Evolutionary conservation across 352 stramenopile genomes (phyloP).

Genomic region (Pythium oligandrum): DNA sequence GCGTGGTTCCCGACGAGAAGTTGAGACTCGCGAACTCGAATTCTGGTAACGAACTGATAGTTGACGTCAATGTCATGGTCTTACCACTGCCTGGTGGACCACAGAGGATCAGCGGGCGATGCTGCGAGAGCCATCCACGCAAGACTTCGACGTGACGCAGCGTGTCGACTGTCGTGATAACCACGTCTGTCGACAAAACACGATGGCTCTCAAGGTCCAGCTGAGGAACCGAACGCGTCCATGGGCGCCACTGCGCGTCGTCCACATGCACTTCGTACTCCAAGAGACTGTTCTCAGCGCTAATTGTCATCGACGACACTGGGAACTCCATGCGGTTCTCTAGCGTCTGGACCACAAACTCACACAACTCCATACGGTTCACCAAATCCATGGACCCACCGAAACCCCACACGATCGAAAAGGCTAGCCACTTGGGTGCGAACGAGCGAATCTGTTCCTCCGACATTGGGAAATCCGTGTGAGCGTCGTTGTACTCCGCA

Average conservation of each 20-base stretch:
- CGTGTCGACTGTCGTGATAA: conserved; percentile 99
- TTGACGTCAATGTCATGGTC: conserved; percentile 99
- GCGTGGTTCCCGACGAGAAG: conserved; percentile 98
- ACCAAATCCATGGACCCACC: conserved; percentile 93
- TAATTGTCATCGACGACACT: conserved; percentile 37
- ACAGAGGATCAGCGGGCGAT: conserved; percentile 97
- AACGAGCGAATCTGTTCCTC: conserved; percentile 96
- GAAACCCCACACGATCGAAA: conserved; percentile 98
- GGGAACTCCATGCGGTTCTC: conserved; percentile 89
- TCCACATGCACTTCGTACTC: conserved; percentile 97
- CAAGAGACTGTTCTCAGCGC: conserved; percentile 81
- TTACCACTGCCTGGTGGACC: conserved; percentile 98
- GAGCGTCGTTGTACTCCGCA: conserved; percentile 98
- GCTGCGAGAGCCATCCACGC: conserved; percentile 95
- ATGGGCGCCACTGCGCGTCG: conserved; percentile 96
- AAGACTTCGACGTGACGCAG: conserved; percentile 98
- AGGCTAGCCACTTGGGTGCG: conserved; percentile 96
- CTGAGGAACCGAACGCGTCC: conserved; percentile 94
- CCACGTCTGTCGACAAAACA: conserved; percentile 95
- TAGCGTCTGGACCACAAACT: conserved; percentile 85
- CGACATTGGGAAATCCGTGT: conserved; percentile 97
- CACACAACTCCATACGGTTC: conserved; percentile 90
- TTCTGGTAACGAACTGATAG: conserved; percentile 96
- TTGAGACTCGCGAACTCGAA: conserved; percentile 99
- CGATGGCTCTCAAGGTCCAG: conserved; percentile 98